Conservation (phyloP, 805 yeast species). For the Suhomyces pyralidae region DNA sequence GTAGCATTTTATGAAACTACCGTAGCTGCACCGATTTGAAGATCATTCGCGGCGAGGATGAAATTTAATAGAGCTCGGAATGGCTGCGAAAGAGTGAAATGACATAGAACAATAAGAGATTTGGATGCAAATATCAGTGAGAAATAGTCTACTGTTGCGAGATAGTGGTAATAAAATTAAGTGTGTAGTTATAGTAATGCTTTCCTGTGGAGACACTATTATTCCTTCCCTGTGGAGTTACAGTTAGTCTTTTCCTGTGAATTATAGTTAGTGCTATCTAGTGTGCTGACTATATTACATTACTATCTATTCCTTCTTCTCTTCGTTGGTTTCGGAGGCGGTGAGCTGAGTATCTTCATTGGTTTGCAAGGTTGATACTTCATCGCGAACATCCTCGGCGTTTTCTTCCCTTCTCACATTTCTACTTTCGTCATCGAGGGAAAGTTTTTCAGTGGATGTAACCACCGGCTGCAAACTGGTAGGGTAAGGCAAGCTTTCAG, state of each 20-base stretch:
- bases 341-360: not conserved
- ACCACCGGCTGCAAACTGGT: constrained; percentile 10
- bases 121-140: not conserved
- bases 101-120: too few relatives aligned
- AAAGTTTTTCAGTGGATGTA: constrained; percentile 1
- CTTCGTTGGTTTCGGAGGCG: not conserved
- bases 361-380: constrained; percentile 13
- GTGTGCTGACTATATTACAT: not conserved
- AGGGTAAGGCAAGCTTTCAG: constrained; percentile 16
- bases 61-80: not conserved
- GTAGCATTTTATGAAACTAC: too few relatives aligned
- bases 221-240: too few relatives aligned
- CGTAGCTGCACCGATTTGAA: too few relatives aligned
- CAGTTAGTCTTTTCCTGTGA: too few relatives aligned
- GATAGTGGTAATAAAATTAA: not conserved
- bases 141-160: not conserved
- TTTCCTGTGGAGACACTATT: too few relatives aligned
- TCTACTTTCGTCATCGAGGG: not conserved
- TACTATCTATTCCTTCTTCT: not conserved
- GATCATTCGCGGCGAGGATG: too few relatives aligned
- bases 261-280: too few relatives aligned
- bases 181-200: not conserved
- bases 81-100: not conserved
- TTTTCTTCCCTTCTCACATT: not conserved
- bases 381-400: constrained; percentile 6